Percentiles rank a stretch among this genome's conserved stretches.
Conservation (phyloP, 75 land plant genomes). For the Isoetes taiwanensis region DNA sequence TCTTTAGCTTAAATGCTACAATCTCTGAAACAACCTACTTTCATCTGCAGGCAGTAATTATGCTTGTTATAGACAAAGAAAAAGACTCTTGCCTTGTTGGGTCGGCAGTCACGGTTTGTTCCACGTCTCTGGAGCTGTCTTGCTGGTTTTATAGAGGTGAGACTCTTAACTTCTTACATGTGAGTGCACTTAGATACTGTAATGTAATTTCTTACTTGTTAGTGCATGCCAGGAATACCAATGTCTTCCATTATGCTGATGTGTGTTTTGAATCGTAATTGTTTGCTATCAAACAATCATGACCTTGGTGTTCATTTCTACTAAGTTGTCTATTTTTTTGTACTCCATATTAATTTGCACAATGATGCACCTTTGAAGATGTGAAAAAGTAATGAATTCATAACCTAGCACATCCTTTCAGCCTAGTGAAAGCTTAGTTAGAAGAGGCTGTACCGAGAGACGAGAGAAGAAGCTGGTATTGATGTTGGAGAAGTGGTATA, state of each 20-base stretch:
- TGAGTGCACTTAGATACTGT: no score
- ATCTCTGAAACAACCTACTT: background rate
- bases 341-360: background rate
- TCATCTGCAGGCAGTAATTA: slow-evolving; percentile 70
- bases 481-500: slow-evolving; percentile 88
- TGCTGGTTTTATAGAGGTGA: slow-evolving; percentile 93
- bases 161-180: background rate
- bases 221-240: no score
- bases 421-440: slow-evolving; percentile 96
- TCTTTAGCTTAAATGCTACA: background rate
- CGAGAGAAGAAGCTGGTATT: slow-evolving; percentile 82
- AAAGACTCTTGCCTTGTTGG: slow-evolving; percentile 75
- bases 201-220: no score
- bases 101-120: slow-evolving; percentile 71
- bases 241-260: no score
- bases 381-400: background rate
- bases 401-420: slow-evolving; percentile 11
- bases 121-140: slow-evolving; percentile 98
- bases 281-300: no score
- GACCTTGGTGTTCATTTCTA: no score
- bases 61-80: slow-evolving; percentile 86
- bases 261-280: no score
- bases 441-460: slow-evolving; percentile 96
- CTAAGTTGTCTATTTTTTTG: no score
- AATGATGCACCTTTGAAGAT: background rate